Evolutionary conservation across 768 basidiomycete genomes (phyloP).

Genomic region (Xerocomus spinulosus): DNA sequence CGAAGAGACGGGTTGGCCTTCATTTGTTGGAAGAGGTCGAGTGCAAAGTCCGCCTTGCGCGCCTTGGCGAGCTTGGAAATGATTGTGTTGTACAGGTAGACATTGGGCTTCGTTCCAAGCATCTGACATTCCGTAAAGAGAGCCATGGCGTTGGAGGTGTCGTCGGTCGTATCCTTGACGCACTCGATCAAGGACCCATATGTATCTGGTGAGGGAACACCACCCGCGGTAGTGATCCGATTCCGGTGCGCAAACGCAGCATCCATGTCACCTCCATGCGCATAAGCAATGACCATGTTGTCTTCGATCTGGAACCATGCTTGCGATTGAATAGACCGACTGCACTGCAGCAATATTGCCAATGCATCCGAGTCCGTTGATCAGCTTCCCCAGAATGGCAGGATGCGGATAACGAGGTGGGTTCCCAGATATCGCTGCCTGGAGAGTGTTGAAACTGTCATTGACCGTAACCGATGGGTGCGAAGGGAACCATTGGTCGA

Average conservation of each 20-base stretch:
- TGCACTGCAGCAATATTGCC: conserved; percentile 57
- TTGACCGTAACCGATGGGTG: conserved; percentile 27
- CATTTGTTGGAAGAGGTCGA: conserved; percentile 88
- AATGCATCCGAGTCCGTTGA: conserved; percentile 63
- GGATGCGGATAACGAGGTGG: conserved; percentile 48
- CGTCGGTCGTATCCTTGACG: conserved; percentile 94
- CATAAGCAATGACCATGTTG: conserved; percentile 82
- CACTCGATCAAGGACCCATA: conserved; percentile 87
- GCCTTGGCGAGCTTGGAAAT: conserved; percentile 95
- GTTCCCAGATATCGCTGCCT: conserved; percentile 35
- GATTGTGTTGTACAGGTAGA: conserved; percentile 94
- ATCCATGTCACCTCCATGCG: conserved; percentile 75
- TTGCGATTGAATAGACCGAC: conserved; percentile 56
- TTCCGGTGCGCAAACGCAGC: conserved; percentile 76
- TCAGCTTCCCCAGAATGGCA: conserved; percentile 53
- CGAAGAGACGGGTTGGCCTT: conserved; percentile 49
- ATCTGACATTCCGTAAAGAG: conserved; percentile 76
- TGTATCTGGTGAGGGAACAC: conserved; percentile 79
- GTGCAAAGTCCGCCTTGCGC: conserved; percentile 84
- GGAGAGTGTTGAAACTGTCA: conserved; percentile 48
- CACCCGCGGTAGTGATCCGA: conserved; percentile 72
- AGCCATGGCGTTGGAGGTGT: conserved; percentile 79
- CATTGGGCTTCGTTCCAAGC: conserved; percentile 68
- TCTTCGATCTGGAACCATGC: conserved; percentile 83
- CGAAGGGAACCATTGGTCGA: conserved; percentile 33